Base-by-base conservation (phyloP, 2,329 filamentous ascomycete genomes). In the Aspergillus texensis region DNA sequence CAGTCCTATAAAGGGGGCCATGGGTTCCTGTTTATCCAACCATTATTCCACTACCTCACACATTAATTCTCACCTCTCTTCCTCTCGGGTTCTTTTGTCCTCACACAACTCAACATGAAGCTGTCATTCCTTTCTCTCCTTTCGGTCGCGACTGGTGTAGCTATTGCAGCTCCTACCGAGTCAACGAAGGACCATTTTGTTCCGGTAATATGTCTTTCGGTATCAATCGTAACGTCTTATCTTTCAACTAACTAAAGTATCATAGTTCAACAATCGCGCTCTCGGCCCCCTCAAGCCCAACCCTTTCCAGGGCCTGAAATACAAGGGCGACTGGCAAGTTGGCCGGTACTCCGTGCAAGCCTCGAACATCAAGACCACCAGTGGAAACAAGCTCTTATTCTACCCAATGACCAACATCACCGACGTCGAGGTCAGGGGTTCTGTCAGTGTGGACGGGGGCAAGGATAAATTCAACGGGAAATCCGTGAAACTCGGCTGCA, bases 201-300 rank as follows among this genome's bases (percentile, higher is more conserved):
- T 3, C 39, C 39, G 8, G 39, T 41, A 41, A n/a, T 6, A 41
- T 2, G 0, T 19, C 2, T 41, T 41, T 19, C 3, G 16, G 1
- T 0, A n/a, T 41, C 39, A n/a, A 10, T 4, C 19, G 6, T 41
- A 8, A n/a, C 16, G 19, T 1, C 6, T 0, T 41, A n/a, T n/a
- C 6, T n/a, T 10, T 6, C 9, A 10, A n/a, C 39, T 41, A 19
- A 41, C 3, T 9, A 2, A 14, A n/a, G 1, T n/a, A 9, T 2
- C 3, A 8, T n/a, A 41, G 39, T 41, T 41, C 39, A 10, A 41
- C 3, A n/a, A 41, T 10, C 39, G 16, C 39, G 6, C 16, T 4
- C 39, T 41, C 1, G 39, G 39, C 1, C 39, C 39, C 39, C 39
- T 41, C 16, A n/a, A 41, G 39, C 19, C 39, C 19, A 41, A 41